Conservation (phyloP, 345 rosid species). For the Conringia planisiliqua region DNA sequence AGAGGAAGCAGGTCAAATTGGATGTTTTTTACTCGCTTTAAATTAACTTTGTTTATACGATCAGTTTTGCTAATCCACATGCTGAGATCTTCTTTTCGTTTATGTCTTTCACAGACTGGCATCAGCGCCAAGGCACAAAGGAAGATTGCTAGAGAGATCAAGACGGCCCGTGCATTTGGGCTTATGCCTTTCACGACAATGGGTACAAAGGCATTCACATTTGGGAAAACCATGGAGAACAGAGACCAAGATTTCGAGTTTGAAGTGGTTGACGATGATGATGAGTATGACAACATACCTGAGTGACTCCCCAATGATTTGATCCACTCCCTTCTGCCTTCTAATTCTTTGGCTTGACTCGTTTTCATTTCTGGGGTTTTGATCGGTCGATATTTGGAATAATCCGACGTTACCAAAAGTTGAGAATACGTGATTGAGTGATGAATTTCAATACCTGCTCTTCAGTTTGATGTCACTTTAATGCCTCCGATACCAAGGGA, state of each 20-base stretch:
- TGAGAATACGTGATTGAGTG: background rate
- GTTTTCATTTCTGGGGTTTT: slow-evolving; percentile 19
- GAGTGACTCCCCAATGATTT: background rate
- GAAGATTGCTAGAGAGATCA: slow-evolving; percentile 91
- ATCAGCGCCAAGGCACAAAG: slow-evolving; percentile 95
- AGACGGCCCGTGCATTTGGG: slow-evolving; percentile 90
- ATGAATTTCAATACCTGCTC: background rate
- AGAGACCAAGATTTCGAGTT: slow-evolving; percentile 54
- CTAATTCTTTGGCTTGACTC: background rate
- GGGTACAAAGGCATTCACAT: slow-evolving; percentile 77
- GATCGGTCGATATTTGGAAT: slow-evolving; percentile 11
- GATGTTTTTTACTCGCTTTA: background rate
- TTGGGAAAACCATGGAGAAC: slow-evolving; percentile 63
- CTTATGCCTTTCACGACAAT: slow-evolving; percentile 90
- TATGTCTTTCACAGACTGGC: slow-evolving; percentile 50
- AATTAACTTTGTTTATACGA: background rate
- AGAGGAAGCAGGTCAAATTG: slow-evolving; percentile 65
- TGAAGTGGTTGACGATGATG: slow-evolving; percentile 28
- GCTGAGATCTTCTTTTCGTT: background rate
- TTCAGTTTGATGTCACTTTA: background rate
- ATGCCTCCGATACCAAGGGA: background rate
- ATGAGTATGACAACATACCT: slow-evolving; percentile 16
- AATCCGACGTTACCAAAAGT: background rate
- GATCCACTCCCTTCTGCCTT: background rate
- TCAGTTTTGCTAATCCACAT: background rate